These are phyloP conservation scores for Diaporthe sp. DNA, from an alignment of 2,329 filamentous ascomycete species.

Conservation along the genomic window DNA sequence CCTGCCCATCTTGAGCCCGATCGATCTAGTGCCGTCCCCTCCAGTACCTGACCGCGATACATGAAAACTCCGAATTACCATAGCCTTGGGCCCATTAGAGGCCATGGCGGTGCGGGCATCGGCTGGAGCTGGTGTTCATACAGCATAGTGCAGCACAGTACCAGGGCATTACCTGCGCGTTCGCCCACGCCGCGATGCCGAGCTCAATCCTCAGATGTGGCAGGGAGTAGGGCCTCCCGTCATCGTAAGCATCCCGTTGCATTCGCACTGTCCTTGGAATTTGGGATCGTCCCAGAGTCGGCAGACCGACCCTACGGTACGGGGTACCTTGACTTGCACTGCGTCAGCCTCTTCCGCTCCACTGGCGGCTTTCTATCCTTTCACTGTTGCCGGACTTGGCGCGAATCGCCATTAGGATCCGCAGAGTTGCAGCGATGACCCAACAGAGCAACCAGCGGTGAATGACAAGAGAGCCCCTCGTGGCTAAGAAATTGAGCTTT, in stretches of 20 bases:
- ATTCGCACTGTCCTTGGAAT: conserved; percentile 23
- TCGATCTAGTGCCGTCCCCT: conserved; percentile 35
- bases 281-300: conserved; percentile 33
- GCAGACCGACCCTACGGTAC: conserved; percentile 28
- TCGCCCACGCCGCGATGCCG: conserved; percentile 15
- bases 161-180: not conserved
- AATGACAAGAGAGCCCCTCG: conserved; percentile 26
- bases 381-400: conserved; percentile 41
- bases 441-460: conserved; percentile 34
- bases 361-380: conserved; percentile 27
- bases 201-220: conserved; percentile 5
- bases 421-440: conserved; percentile 33
- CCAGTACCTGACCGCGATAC: conserved; percentile 20
- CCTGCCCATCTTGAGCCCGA: conserved; percentile 33
- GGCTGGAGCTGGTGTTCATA: conserved; percentile 6
- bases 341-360: conserved; percentile 24
- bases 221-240: conserved; percentile 5
- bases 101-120: not conserved
- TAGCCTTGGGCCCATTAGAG: conserved; percentile 12
- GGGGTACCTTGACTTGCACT: conserved; percentile 20
- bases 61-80: conserved; percentile 28
- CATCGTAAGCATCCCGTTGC: conserved; percentile 4
- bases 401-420: conserved; percentile 38
- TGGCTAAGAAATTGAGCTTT: conserved; percentile 4
- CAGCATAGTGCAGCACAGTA: conserved; percentile 2